These are phyloP conservation scores for Vitis rupestris DNA, from an alignment of 164 flowering plant genomes.

Conservation along the genomic window DNA sequence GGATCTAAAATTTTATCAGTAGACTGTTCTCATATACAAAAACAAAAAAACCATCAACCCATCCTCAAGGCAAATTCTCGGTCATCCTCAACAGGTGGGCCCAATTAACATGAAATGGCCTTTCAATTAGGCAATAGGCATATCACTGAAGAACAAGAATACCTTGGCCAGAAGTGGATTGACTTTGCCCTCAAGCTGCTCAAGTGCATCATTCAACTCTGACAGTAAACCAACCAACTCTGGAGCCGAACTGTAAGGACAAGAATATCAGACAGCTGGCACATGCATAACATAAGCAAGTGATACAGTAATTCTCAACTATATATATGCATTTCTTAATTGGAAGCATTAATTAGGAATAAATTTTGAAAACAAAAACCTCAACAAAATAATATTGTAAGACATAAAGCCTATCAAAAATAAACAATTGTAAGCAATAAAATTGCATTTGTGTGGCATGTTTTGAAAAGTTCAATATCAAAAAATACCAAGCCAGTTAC, in stretches of 20 bases:
- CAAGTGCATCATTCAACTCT: slow-evolving; percentile 62
- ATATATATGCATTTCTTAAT: neutral
- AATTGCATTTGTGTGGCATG: no score
- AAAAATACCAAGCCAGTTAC: neutral
- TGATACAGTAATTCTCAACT: neutral
- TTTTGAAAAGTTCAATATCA: neutral
- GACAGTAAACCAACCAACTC: slow-evolving; percentile 75
- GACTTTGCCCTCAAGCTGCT: slow-evolving; percentile 63
- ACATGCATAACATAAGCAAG: neutral
- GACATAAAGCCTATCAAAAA: no score
- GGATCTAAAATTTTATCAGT: neutral
- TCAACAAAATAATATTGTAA: neutral
- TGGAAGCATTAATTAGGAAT: neutral
- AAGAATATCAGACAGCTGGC: slow-evolving; percentile 4
- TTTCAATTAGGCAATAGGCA: neutral
- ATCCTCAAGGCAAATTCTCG: neutral
- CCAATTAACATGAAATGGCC: neutral
- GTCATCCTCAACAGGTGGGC: neutral
- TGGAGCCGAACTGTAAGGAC: slow-evolving; percentile 67
- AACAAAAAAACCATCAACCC: neutral
- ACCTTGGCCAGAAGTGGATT: slow-evolving; percentile 81
- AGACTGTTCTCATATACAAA: neutral
- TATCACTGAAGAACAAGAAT: slow-evolving; percentile 9
- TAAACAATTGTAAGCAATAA: no score
- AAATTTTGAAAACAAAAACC: neutral